Evolutionary conservation across 495 filamentous ascomycete species (phyloP).

Genomic region (Xylaria sp.): DNA sequence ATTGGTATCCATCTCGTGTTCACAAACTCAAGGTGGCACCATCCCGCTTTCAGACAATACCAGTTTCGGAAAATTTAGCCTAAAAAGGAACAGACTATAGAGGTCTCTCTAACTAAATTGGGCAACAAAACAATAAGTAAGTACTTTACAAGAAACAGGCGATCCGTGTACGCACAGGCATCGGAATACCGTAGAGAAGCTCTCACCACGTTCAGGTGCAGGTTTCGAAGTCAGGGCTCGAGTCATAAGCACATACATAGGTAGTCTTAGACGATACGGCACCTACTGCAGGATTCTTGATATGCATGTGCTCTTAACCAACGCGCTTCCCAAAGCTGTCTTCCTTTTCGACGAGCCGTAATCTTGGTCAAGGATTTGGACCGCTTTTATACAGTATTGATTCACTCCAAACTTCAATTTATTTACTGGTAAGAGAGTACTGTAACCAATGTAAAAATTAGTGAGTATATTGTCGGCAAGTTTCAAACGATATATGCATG

Average conservation of each 20-base stretch:
- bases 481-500: no score
- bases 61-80: neutral
- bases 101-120: neutral
- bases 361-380: neutral
- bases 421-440: neutral
- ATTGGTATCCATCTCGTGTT: conserved; percentile 1
- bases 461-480: no score
- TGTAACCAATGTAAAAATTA: neutral
- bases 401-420: neutral
- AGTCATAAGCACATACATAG: no score
- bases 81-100: neutral
- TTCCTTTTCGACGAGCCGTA: neutral
- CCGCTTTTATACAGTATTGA: neutral
- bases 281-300: no score
- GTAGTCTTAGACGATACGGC: no score
- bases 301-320: no score
- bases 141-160: neutral
- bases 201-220: no score
- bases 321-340: no score
- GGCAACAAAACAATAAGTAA: conserved; percentile 2
- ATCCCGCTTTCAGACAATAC: conserved; percentile 16
- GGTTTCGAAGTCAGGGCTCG: no score
- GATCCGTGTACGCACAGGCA: neutral
- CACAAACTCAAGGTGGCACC: neutral
- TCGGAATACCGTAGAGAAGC: no score